Conservation (phyloP, 164 flowering plant genomes). For the Tetracentron sinense region DNA sequence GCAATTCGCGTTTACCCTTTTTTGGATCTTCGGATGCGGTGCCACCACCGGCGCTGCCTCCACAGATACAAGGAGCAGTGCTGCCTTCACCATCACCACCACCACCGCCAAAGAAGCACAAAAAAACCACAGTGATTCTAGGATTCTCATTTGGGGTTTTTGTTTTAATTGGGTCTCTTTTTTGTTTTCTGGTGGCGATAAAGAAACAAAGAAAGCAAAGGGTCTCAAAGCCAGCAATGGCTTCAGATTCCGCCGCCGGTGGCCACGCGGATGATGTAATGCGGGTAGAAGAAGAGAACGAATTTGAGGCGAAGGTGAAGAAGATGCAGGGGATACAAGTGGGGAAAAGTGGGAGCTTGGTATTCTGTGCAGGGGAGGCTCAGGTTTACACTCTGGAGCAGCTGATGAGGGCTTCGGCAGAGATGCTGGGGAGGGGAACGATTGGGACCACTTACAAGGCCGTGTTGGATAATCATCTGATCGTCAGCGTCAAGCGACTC, state of each 20-base stretch:
- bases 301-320: constrained; percentile 54
- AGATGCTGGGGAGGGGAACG: constrained; percentile 80
- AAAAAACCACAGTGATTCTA: constrained; percentile 18
- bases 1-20: constrained; percentile 43
- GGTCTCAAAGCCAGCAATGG: constrained; percentile 11
- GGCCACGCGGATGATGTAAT: constrained; percentile 41
- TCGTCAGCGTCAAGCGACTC: constrained; percentile 76
- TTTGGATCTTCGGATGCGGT: constrained; percentile 31
- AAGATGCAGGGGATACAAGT: constrained; percentile 37
- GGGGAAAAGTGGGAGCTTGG: constrained; percentile 63
- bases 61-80: constrained; percentile 30
- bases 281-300: constrained; percentile 50
- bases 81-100: constrained; percentile 20
- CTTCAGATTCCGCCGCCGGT: constrained; percentile 22
- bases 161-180: constrained; percentile 27
- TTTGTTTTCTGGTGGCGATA: constrained; percentile 26
- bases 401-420: constrained; percentile 92
- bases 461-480: constrained; percentile 69
- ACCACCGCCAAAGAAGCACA: constrained; percentile 22
- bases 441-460: constrained; percentile 92
- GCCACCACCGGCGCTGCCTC: constrained; percentile 29
- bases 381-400: constrained; percentile 70
- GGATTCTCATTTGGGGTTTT: constrained; percentile 42
- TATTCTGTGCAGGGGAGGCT: constrained; percentile 85
- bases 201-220: constrained; percentile 23